These are phyloP conservation scores for Nicotiana tomentosiformis DNA, from an alignment of 257 asterid genomes.

Conservation along the genomic window DNA sequence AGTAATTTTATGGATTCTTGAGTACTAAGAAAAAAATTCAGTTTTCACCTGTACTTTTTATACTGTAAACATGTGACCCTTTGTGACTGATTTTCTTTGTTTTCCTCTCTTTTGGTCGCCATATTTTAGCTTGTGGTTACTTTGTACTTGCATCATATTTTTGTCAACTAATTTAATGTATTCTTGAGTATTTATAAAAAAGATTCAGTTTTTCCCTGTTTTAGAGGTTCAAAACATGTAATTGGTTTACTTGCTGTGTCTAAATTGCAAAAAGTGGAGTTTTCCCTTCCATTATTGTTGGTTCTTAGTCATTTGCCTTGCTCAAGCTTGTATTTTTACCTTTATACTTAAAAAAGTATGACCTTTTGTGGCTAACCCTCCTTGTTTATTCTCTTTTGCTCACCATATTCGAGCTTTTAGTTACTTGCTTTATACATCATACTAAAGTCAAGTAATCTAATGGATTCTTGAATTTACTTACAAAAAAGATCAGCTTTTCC, in stretches of 20 bases:
- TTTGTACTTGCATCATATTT: too few relatives aligned
- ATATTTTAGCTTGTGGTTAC: too few relatives aligned
- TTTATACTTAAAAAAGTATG: not conserved
- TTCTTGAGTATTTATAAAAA: not conserved
- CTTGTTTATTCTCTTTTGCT: not conserved
- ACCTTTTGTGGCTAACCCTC: not conserved
- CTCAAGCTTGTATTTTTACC: not conserved
- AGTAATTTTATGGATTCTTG: not conserved
- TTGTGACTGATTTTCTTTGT: not conserved
- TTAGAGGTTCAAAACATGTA: not conserved
- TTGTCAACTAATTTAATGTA: not conserved
- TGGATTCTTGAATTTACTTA: not conserved
- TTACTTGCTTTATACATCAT: not conserved
- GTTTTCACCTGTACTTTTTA: not conserved
- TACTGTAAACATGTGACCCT: not conserved
- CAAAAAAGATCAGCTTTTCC: not conserved
- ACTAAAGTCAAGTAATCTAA: not conserved
- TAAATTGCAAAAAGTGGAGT: not conserved
- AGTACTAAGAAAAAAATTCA: not conserved
- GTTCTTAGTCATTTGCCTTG: not conserved
- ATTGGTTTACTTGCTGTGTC: not conserved
- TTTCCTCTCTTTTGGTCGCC: not conserved
- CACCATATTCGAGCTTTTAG: not conserved
- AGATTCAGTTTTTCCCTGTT: not conserved
- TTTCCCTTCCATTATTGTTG: not conserved